A percentile compares a stretch with the other conserved stretches of the same genome.
phyloP scores from a whole-genome alignment of 1,284 basidiomycete species.

The Pseudozyma flocculosa region DNA sequence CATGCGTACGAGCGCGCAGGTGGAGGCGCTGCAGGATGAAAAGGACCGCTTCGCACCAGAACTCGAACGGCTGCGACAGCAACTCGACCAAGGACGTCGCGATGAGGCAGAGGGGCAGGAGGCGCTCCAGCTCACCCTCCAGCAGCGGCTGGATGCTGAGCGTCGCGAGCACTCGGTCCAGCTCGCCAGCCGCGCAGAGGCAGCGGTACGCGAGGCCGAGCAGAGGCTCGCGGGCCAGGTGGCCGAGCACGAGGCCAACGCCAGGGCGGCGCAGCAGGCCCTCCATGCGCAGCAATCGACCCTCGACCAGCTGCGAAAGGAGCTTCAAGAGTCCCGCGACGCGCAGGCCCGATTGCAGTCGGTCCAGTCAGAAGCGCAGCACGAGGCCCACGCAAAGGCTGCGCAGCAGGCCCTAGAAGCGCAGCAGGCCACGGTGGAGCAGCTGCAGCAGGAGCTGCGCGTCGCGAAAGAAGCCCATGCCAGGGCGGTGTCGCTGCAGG shows the following conservation, averaged over 20 bases:
- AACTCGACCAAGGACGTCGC: background rate
- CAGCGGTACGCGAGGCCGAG: slow-evolving; percentile 17
- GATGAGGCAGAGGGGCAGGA: background rate
- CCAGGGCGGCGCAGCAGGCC: background rate
- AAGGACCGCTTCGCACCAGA: background rate
- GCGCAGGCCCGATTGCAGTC: too few species aligned
- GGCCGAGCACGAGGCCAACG: slow-evolving; percentile 5
- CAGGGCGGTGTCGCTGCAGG: too few species aligned
- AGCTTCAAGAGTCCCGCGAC: background rate
- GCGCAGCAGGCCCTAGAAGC: too few species aligned
- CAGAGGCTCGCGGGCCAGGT: slow-evolving; percentile 11
- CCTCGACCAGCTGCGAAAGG: background rate
- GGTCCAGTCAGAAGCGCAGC: too few species aligned
- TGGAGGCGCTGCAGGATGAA: background rate
- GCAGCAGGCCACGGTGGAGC: too few species aligned
- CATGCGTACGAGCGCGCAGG: background rate
- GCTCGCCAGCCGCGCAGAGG: slow-evolving; percentile 16
- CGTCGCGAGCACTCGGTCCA: slow-evolving; percentile 10
- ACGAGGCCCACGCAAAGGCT: too few species aligned
- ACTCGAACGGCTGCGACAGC: background rate
- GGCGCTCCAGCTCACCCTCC: background rate
- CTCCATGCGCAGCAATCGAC: background rate
- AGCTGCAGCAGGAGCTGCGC: too few species aligned
- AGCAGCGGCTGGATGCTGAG: background rate
- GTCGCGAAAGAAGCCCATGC: too few species aligned